A percentile compares a stretch with the other conserved stretches of the same genome.
phyloP scores from a whole-genome alignment of 1,139 yeast species.

The Taphrina confusa region DNA sequence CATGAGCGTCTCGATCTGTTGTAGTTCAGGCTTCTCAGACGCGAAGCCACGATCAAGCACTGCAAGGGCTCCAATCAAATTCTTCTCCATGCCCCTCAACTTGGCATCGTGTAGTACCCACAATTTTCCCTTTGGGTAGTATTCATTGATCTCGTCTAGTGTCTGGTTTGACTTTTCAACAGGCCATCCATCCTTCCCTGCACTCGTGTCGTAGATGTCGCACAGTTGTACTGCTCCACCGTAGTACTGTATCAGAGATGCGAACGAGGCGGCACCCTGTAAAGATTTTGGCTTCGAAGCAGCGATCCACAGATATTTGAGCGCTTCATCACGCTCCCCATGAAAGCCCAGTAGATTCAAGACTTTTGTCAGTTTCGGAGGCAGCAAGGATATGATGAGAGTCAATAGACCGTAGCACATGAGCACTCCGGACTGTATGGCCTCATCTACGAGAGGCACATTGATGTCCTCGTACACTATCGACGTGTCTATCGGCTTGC shows the following conservation, averaged over 20 bases:
- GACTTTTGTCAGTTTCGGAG: constrained; percentile 87
- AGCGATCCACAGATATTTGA: constrained; percentile 85
- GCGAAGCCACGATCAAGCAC: constrained; percentile 52
- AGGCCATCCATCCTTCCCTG: constrained; percentile 37
- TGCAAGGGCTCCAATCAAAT: constrained; percentile 65
- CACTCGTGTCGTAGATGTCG: constrained; percentile 56
- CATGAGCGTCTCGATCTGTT: constrained; percentile 84
- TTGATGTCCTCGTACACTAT: constrained; percentile 20
- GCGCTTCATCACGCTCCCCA: constrained; percentile 81
- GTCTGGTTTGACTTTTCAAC: constrained; percentile 39
- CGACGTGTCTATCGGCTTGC: not conserved
- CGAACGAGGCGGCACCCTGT: constrained; percentile 86
- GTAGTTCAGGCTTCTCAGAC: constrained; percentile 70
- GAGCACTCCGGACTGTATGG: constrained; percentile 24
- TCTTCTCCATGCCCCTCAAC: constrained; percentile 72
- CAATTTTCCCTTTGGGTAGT: constrained; percentile 82
- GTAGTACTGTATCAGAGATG: constrained; percentile 79
- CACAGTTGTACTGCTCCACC: constrained; percentile 86
- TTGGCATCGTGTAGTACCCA: constrained; percentile 93
- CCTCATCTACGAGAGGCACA: constrained; percentile 32
- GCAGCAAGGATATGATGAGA: constrained; percentile 83
- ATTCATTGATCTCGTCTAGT: constrained; percentile 44
- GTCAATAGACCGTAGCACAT: constrained; percentile 43
- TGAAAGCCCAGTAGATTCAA: constrained; percentile 86
- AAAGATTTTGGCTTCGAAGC: constrained; percentile 69